These are phyloP conservation scores for Polychaeton citri DNA, from an alignment of 2,329 filamentous ascomycete species.

Conservation along the genomic window DNA sequence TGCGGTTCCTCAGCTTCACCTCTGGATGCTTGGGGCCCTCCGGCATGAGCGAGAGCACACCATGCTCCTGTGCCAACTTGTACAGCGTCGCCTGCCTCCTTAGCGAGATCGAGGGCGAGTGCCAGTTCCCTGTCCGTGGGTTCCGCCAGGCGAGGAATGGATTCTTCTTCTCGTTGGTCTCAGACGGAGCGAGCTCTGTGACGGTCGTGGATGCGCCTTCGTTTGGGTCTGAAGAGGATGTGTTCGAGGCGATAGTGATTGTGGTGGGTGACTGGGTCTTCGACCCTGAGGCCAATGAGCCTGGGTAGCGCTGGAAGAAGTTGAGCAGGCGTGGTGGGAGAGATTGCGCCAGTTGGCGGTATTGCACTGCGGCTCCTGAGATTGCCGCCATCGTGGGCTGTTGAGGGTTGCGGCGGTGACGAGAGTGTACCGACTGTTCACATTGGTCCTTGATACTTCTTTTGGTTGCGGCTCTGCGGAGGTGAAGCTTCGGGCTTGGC, in stretches of 20 bases:
- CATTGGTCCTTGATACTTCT: no score
- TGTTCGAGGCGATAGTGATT: slow-evolving; percentile 29
- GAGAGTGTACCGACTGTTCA: no score
- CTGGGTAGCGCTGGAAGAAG: slow-evolving; percentile 86
- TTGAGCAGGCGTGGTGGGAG: slow-evolving; percentile 66
- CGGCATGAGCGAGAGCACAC: slow-evolving; percentile 22
- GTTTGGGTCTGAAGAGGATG: slow-evolving; percentile 29
- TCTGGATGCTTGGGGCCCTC: slow-evolving; percentile 30
- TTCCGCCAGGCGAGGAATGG: slow-evolving; percentile 75
- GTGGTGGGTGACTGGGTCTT: slow-evolving; percentile 17
- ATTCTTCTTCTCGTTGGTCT: slow-evolving; percentile 40
- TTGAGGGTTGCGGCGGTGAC: no score
- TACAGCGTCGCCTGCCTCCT: slow-evolving; percentile 82
- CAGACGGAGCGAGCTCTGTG: slow-evolving; percentile 27
- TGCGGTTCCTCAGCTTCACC: slow-evolving; percentile 53
- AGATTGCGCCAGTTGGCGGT: slow-evolving; percentile 43
- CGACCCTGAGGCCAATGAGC: slow-evolving; percentile 30
- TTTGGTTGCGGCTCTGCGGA: neutral
- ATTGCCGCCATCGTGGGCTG: neutral
- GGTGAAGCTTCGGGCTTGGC: neutral
- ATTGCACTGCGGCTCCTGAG: slow-evolving; percentile 6
- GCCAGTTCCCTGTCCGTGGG: slow-evolving; percentile 67
- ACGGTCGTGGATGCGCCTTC: slow-evolving; percentile 19
- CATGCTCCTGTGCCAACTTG: slow-evolving; percentile 58
- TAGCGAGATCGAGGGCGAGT: slow-evolving; percentile 68